Conservation (phyloP, 2,329 filamentous ascomycete species). For the Aspergillus sp. region DNA sequence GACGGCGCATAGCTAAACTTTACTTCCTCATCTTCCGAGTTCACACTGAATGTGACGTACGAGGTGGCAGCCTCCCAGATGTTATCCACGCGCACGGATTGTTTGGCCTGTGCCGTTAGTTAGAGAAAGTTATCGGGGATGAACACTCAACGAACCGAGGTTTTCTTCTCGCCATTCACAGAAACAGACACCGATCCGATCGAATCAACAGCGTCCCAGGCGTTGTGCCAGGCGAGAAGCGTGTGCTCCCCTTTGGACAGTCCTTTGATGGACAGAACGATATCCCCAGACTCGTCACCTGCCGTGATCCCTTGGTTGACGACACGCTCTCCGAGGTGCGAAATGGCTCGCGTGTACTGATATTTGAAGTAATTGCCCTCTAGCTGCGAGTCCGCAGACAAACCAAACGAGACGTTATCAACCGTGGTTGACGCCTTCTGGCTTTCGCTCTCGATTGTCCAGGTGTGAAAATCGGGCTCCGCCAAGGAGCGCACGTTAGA, state of each 20-base stretch:
- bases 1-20: slow-evolving; percentile 6
- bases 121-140: not conserved
- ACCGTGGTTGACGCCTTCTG: not conserved
- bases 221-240: slow-evolving; percentile 10
- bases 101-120: not conserved
- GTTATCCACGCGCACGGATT: slow-evolving; percentile 5
- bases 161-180: not conserved
- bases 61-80: slow-evolving; percentile 9
- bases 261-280: slow-evolving; percentile 1
- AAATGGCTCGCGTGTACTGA: slow-evolving; percentile 8
- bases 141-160: slow-evolving; percentile 1
- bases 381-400: slow-evolving; percentile 6
- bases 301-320: slow-evolving; percentile 9
- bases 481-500: slow-evolving; percentile 3
- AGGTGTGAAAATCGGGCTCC: slow-evolving; percentile 7
- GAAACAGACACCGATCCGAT: not conserved
- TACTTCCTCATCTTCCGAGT: not conserved
- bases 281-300: slow-evolving; percentile 1
- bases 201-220: slow-evolving; percentile 2
- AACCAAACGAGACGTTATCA: not conserved
- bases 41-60: slow-evolving; percentile 7
- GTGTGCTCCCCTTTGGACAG: slow-evolving; percentile 8
- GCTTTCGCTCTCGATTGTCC: slow-evolving; percentile 4
- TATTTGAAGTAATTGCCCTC: slow-evolving; percentile 12
- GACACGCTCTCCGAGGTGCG: slow-evolving; percentile 10